Evolutionary conservation across 805 yeast genomes (phyloP).

Genomic region (Metschnikowia lunata): DNA sequence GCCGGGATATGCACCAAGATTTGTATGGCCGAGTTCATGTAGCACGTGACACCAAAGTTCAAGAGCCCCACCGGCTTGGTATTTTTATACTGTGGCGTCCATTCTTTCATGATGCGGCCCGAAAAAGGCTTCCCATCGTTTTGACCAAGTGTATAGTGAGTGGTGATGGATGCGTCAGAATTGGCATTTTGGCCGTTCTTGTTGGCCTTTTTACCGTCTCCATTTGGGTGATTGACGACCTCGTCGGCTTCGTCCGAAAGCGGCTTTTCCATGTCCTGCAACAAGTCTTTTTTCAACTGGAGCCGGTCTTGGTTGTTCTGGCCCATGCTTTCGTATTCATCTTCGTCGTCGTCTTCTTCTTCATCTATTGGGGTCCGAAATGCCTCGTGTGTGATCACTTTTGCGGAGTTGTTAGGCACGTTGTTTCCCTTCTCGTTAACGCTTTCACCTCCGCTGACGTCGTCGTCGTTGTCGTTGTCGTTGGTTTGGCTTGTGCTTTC

Average conservation of each 20-base stretch:
- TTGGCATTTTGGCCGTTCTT: not conserved
- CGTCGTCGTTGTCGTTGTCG: slow-evolving; percentile 8
- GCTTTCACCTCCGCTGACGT: slow-evolving; percentile 5
- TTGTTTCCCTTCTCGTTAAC: slow-evolving; percentile 13
- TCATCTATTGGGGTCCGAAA: slow-evolving; percentile 3
- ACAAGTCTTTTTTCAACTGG: slow-evolving; percentile 16
- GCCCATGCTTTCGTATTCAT: slow-evolving; percentile 7
- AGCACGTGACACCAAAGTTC: slow-evolving; percentile 94
- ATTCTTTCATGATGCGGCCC: slow-evolving; percentile 57
- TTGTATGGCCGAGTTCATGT: slow-evolving; percentile 93
- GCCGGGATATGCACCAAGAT: slow-evolving; percentile 90
- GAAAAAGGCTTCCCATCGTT: slow-evolving; percentile 58
- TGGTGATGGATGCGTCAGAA: not conserved
- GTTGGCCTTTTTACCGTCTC: not conserved
- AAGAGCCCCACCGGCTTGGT: slow-evolving; percentile 70
- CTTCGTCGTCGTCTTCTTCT: slow-evolving; percentile 11
- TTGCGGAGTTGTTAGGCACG: slow-evolving; percentile 25
- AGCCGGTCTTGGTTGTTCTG: slow-evolving; percentile 7
- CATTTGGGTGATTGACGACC: not conserved
- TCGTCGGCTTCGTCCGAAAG: slow-evolving; percentile 10
- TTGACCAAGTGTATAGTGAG: slow-evolving; percentile 59
- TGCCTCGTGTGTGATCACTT: slow-evolving; percentile 16
- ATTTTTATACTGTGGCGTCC: slow-evolving; percentile 50
- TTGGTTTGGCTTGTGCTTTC: slow-evolving; percentile 8
- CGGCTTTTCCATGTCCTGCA: slow-evolving; percentile 13